These are phyloP conservation scores for Talaromyces sp. DNA, from an alignment of 2,329 filamentous ascomycete genomes.

Conservation along the genomic window DNA sequence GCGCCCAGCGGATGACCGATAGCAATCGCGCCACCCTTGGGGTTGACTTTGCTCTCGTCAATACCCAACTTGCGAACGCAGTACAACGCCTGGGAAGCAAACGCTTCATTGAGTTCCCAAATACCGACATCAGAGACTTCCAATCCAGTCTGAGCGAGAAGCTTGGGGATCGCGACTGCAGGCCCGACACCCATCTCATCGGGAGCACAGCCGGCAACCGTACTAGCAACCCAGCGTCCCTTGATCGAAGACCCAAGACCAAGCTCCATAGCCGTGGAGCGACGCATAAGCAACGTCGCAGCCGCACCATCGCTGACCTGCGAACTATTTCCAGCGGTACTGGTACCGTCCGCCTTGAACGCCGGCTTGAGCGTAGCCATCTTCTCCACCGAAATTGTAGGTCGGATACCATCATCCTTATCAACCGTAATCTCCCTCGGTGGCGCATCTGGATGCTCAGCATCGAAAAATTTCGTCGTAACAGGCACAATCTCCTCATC, in stretches of 20 bases:
- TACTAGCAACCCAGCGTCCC: slow-evolving; percentile 76
- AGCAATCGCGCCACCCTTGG: slow-evolving; percentile 91
- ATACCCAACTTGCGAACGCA: slow-evolving; percentile 63
- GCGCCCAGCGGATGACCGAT: slow-evolving; percentile 55
- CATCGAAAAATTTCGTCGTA: slow-evolving; percentile 63
- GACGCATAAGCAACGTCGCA: slow-evolving; percentile 76
- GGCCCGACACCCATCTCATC: slow-evolving; percentile 96
- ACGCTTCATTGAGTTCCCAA: slow-evolving; percentile 92
- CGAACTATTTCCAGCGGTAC: slow-evolving; percentile 79
- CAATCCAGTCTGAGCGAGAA: slow-evolving; percentile 68
- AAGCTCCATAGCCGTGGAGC: slow-evolving; percentile 71
- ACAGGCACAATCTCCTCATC: slow-evolving; percentile 78
- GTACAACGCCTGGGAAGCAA: slow-evolving; percentile 63
- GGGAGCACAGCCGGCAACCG: slow-evolving; percentile 73
- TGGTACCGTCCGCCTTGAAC: slow-evolving; percentile 70
- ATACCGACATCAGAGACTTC: slow-evolving; percentile 67
- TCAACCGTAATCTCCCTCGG: slow-evolving; percentile 63
- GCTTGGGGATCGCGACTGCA: slow-evolving; percentile 77
- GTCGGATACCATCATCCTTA: slow-evolving; percentile 79
- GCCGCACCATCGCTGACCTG: slow-evolving; percentile 89
- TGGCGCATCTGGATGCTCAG: slow-evolving; percentile 58
- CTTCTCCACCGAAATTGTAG: slow-evolving; percentile 64
- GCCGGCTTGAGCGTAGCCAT: slow-evolving; percentile 80
- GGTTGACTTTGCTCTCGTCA: slow-evolving; percentile 73
- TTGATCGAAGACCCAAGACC: slow-evolving; percentile 69